These are phyloP conservation scores for Aspergillus novofumigatus DNA, from an alignment of 2,329 filamentous ascomycete genomes.

Conservation along the genomic window DNA sequence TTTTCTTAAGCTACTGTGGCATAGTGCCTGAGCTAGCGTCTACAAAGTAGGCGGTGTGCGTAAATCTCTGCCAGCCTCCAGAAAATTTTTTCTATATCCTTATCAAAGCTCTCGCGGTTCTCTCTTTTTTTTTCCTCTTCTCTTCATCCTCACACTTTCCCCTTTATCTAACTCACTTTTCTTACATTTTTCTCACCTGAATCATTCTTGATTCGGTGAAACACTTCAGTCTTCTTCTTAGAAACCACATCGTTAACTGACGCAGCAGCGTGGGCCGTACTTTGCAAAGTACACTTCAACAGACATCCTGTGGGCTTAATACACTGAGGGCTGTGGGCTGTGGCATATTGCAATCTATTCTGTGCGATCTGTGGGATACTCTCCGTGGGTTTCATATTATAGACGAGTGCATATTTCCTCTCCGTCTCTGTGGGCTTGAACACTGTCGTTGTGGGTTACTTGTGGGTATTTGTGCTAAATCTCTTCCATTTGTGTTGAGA, in stretches of 20 bases:
- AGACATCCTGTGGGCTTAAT: constrained; percentile 36
- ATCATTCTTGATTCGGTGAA: constrained; percentile 1
- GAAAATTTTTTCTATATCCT: constrained; percentile 17
- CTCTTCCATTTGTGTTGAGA: constrained; percentile 14
- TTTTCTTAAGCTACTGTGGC: background rate
- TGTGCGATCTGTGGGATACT: constrained; percentile 39
- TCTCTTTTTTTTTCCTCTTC: constrained; percentile 15
- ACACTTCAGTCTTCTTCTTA: constrained; percentile 14
- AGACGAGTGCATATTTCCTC: constrained; percentile 39
- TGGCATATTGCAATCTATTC: constrained; percentile 38
- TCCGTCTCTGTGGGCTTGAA: constrained; percentile 44
- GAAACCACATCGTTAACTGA: constrained; percentile 22
- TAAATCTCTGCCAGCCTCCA: constrained; percentile 26
- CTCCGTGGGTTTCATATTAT: constrained; percentile 40
- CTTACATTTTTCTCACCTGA: background rate
- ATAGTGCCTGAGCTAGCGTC: constrained; percentile 14
- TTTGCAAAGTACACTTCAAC: constrained; percentile 33
- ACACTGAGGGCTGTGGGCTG: constrained; percentile 43
- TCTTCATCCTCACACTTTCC: constrained; percentile 12
- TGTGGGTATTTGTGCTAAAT: constrained; percentile 33
- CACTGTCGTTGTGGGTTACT: constrained; percentile 39
- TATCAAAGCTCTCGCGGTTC: background rate
- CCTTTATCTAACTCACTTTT: constrained; percentile 1
- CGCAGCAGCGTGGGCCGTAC: constrained; percentile 32
- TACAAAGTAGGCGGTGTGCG: constrained; percentile 23